These are phyloP conservation scores for Cercophora samala DNA, from an alignment of 495 filamentous ascomycete genomes.

Conservation along the genomic window DNA sequence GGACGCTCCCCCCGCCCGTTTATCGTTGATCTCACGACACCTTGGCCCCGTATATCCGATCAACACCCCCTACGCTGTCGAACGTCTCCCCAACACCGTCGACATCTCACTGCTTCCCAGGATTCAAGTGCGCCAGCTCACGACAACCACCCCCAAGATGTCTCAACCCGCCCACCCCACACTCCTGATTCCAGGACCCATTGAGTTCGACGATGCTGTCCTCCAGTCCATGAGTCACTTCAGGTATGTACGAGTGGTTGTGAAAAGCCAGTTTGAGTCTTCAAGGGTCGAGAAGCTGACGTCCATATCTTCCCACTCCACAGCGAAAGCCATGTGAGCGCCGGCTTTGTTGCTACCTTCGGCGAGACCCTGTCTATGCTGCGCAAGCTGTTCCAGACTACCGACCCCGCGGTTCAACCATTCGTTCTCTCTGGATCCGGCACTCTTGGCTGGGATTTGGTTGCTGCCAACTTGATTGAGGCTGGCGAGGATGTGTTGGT, in stretches of 20 bases:
- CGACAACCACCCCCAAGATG: slow-evolving; percentile 53
- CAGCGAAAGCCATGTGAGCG: slow-evolving; percentile 89
- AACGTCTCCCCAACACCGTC: slow-evolving; percentile 59
- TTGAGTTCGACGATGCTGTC: slow-evolving; percentile 98
- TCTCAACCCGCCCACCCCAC: slow-evolving; percentile 77
- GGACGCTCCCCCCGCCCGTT: slow-evolving; percentile 63
- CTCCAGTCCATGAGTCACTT: slow-evolving; percentile 93
- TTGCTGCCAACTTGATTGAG: slow-evolving; percentile 87
- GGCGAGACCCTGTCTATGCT: slow-evolving; percentile 84
- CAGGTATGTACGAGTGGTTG: slow-evolving; percentile 53
- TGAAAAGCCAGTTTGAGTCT: not conserved
- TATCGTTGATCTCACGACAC: slow-evolving; percentile 80
- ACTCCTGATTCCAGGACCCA: slow-evolving; percentile 90
- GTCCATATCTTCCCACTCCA: not conserved
- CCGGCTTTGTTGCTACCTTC: slow-evolving; percentile 84
- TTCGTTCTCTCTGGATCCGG: slow-evolving; percentile 93
- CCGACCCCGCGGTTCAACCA: slow-evolving; percentile 75
- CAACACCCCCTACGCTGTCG: slow-evolving; percentile 49
- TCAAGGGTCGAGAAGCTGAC: slow-evolving; percentile 12
- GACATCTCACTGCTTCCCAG: slow-evolving; percentile 33
- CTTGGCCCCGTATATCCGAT: slow-evolving; percentile 53
- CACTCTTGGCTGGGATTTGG: slow-evolving; percentile 93
- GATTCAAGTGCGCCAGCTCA: slow-evolving; percentile 35
- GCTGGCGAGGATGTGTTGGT: slow-evolving; percentile 86
- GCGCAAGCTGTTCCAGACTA: slow-evolving; percentile 88